Evolutionary conservation across 768 basidiomycete species (phyloP), one percentile per base, ranked within the genome.

Genomic region (Botryobasidium botryosum): DNA sequence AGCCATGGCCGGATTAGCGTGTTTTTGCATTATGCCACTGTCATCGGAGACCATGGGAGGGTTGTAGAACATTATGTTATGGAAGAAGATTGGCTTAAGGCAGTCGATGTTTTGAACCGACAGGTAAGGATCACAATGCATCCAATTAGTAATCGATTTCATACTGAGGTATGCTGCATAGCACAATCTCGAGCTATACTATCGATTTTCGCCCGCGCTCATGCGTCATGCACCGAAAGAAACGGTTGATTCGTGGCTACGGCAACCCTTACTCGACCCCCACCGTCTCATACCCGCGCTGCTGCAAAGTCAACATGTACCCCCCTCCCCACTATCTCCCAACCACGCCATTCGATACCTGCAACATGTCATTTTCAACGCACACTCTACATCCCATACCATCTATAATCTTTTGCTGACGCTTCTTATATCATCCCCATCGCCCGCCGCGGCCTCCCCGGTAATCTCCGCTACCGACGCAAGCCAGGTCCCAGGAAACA

Each of bases 371-470:
- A 70, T 97, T 35, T 85, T 90, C 57, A 74, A 85, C 45, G 77
- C 79, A 54, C 67, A 73, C 26, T 81, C 77, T 51, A 81, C 76
- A 0, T 85, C 83, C 36, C 69, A 86, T 3, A 91, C 81, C 5
- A 75, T 97, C 27, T 87, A 97, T 63, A 99, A 97, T 57, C 76
- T 96, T 38, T 71, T 97, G 43, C 72, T 97, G 56, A 90, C 87
- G 1, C 77, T 97, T 57, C 72, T 83, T 54, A n/a, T n/a, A n/a
- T 76, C 64, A 2, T 57, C 78, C 21, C 73, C 71, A 24, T 66
- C 70, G 1, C 57, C 70, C 3, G 45, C 38, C 15, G 20, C 41
- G 43, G 50, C 35, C 28, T 53, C n/a, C 51, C 66, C 42, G 56
- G 60, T 23, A 50, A 47, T 17, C n/a, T 57, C 64, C 5, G 49